These are phyloP conservation scores for Clohesyomyces aquaticus DNA, from an alignment of 495 filamentous ascomycete species.

Conservation along the genomic window DNA sequence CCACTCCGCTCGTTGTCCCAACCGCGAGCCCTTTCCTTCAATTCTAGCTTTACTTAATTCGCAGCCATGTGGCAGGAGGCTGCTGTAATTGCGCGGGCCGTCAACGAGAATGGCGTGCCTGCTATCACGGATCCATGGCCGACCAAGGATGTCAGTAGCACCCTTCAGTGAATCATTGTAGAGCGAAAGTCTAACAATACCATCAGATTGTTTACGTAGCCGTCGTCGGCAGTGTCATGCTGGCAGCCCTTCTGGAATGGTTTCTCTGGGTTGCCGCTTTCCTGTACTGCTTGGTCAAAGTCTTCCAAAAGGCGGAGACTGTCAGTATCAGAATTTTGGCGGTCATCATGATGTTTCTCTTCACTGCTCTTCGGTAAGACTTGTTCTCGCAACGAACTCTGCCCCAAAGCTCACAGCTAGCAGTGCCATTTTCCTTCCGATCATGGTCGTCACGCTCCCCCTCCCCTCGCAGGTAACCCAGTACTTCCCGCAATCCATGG, in stretches of 20 bases:
- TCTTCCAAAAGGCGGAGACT: constrained; percentile 86
- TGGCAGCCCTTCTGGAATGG: constrained; percentile 90
- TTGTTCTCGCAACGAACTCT: neutral
- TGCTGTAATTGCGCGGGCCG: constrained; percentile 20
- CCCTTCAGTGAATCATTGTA: neutral
- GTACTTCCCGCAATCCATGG: constrained; percentile 69
- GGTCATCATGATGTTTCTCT: constrained; percentile 71
- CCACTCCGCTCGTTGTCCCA: constrained; percentile 12
- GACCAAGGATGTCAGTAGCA: constrained; percentile 54
- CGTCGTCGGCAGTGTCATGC: constrained; percentile 80
- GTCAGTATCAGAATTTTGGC: constrained; percentile 79
- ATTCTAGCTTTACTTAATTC: neutral
- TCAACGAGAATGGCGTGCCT: constrained; percentile 21
- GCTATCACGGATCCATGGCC: constrained; percentile 42
- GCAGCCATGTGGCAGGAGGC: constrained; percentile 21
- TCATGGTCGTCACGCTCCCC: constrained; percentile 94
- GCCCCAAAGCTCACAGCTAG: constrained; percentile 6
- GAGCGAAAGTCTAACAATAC: neutral
- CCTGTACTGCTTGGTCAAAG: constrained; percentile 86
- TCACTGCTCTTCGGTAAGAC: constrained; percentile 74
- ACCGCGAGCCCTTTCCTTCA: neutral
- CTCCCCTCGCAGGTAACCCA: constrained; percentile 71
- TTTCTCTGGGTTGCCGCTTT: constrained; percentile 92
- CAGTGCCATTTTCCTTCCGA: constrained; percentile 84
- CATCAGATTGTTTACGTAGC: constrained; percentile 78